Evolutionary conservation across 2,329 filamentous ascomycete genomes (phyloP).

Genomic region (Arachnopeziza araneosa): DNA sequence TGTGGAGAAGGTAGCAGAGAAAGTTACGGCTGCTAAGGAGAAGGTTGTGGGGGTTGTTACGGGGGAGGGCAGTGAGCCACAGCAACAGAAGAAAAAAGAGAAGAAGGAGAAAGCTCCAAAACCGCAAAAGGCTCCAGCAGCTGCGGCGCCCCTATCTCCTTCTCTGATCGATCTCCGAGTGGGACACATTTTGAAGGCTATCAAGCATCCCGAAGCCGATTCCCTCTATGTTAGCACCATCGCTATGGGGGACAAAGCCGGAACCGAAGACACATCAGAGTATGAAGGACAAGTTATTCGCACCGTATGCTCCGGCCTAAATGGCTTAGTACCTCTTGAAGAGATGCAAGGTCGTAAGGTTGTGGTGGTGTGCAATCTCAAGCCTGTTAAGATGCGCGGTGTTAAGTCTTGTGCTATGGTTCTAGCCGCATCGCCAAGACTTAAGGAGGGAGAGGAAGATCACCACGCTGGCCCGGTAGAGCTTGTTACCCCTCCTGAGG

Average conservation of each 20-base stretch:
- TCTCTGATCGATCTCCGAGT: conserved; percentile 90
- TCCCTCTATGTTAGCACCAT: conserved; percentile 94
- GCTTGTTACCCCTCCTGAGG: conserved; percentile 77
- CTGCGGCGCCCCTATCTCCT: conserved; percentile 73
- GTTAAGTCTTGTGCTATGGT: conserved; percentile 84
- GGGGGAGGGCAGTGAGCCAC: conserved; percentile 17
- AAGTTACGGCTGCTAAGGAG: conserved; percentile 37
- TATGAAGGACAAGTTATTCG: conserved; percentile 88
- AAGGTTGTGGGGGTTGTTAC: conserved; percentile 31
- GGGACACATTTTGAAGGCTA: conserved; percentile 92
- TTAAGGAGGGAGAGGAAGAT: conserved; percentile 75
- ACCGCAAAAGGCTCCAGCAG: conserved; percentile 59
- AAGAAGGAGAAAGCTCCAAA: conserved; percentile 88
- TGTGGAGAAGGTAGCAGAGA: conserved; percentile 44
- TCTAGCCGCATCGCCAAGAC: conserved; percentile 80
- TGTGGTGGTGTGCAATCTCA: conserved; percentile 93
- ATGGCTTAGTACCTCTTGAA: conserved; percentile 84
- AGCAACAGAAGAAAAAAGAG: conserved; percentile 66
- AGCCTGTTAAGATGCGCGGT: conserved; percentile 98
- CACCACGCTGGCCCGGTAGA: conserved; percentile 89
- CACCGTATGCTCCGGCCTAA: conserved; percentile 94
- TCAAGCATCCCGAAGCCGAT: conserved; percentile 95
- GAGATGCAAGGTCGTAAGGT: conserved; percentile 98
- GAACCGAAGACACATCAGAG: conserved; percentile 82
- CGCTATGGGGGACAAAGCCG: conserved; percentile 81